phyloP scores from a whole-genome alignment of 495 filamentous ascomycete genomes.

The Daldinia caldariorum region DNA sequence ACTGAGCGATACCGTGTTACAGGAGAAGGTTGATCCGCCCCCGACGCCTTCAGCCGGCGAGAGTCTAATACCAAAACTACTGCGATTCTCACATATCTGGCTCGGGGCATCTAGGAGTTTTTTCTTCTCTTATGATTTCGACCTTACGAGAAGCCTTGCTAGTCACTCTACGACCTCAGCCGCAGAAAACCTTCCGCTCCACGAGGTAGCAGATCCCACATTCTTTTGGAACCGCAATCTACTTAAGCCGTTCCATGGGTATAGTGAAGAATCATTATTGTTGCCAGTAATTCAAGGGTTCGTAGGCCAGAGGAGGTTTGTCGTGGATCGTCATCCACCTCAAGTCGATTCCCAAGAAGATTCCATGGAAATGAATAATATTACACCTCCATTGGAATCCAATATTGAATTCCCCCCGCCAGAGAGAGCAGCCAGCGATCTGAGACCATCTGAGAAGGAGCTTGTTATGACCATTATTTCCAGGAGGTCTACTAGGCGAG shows the following conservation, averaged over 20 bases:
- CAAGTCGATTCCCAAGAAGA: constrained; percentile 55
- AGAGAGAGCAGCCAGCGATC: constrained; percentile 43
- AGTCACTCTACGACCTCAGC: constrained; percentile 54
- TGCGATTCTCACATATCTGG: constrained; percentile 82
- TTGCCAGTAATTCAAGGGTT: constrained; percentile 94
- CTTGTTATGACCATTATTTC: constrained; percentile 90
- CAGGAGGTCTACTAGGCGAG: constrained; percentile 80
- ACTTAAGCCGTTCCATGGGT: constrained; percentile 75
- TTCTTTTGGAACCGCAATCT: constrained; percentile 93
- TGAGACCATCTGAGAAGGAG: constrained; percentile 53
- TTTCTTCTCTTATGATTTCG: constrained; percentile 92
- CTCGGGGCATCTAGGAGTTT: constrained; percentile 83
- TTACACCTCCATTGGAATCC: constrained; percentile 37
- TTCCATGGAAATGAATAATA: constrained; percentile 55
- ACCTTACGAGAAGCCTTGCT: constrained; percentile 76
- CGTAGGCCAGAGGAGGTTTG: constrained; percentile 86
- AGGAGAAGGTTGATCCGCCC: constrained; percentile 45
- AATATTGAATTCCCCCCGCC: constrained; percentile 21
- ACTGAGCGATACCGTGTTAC: constrained; percentile 47
- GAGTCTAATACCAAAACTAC: constrained; percentile 80
- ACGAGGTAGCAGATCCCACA: constrained; percentile 77
- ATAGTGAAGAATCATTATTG: constrained; percentile 70
- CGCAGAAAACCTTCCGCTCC: constrained; percentile 64
- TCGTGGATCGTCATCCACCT: constrained; percentile 62
- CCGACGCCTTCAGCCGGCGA: constrained; percentile 43